These are phyloP conservation scores for Krasilnikovozyma curviuscula DNA, from an alignment of 768 basidiomycete species.

Conservation along the genomic window DNA sequence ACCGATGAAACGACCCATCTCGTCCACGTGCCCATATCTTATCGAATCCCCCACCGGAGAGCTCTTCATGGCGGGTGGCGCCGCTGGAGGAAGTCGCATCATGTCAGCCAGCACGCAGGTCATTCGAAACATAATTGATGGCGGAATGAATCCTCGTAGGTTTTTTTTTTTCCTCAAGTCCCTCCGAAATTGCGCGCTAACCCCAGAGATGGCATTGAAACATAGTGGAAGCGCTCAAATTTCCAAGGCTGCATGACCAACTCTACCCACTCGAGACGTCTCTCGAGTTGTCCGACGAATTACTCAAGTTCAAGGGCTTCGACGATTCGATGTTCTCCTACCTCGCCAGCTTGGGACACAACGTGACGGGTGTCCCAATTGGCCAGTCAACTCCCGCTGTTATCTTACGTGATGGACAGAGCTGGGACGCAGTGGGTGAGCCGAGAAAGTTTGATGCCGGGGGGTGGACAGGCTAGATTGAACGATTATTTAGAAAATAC, in stretches of 20 bases:
- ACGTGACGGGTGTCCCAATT: constrained; percentile 4
- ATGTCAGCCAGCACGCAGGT: constrained; percentile 6
- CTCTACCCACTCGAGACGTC: constrained; percentile 1
- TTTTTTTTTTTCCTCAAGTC: neutral
- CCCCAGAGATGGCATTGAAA: too few relatives aligned
- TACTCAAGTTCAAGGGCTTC: constrained; percentile 1
- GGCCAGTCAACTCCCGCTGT: neutral
- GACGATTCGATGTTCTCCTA: neutral
- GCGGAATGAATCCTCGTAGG: constrained; percentile 1
- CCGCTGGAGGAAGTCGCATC: too few relatives aligned
- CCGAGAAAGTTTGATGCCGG: constrained; percentile 8
- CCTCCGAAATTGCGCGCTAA: neutral
- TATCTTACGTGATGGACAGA: too few relatives aligned
- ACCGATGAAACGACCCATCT: too few relatives aligned
- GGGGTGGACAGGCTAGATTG: too few relatives aligned
- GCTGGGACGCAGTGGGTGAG: constrained; percentile 11
- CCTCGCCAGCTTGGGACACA: constrained; percentile 4
- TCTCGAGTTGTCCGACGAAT: constrained; percentile 1
- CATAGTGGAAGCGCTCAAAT: constrained; percentile 1
- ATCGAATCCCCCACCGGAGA: too few relatives aligned
- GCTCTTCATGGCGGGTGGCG: too few relatives aligned
- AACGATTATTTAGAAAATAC: too few relatives aligned
- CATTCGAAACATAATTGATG: constrained; percentile 3
- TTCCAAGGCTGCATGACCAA: constrained; percentile 11
- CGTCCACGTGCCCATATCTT: too few relatives aligned